phyloP scores from a whole-genome alignment of 805 yeast genomes.

The Candida verbasci region DNA sequence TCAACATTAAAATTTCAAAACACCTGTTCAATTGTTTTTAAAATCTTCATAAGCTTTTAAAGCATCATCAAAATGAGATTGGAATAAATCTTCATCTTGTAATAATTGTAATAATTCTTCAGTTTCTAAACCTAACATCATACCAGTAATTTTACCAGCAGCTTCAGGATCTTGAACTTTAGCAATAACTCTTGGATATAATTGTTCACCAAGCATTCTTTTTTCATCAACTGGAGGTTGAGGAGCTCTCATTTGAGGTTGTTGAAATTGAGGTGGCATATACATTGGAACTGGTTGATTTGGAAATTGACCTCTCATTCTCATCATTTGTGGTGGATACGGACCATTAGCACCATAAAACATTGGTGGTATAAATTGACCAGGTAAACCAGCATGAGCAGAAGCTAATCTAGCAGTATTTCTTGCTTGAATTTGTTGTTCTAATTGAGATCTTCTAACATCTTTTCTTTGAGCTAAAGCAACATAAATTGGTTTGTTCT shows the following conservation, averaged over 20 bases:
- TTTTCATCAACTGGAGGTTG: constrained; percentile 88
- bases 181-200: constrained; percentile 87
- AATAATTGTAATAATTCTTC: constrained; percentile 83
- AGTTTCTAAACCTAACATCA: constrained; percentile 94
- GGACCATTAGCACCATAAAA: constrained; percentile 76
- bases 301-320: constrained; percentile 56
- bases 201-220: constrained; percentile 96
- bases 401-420: constrained; percentile 98
- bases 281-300: constrained; percentile 84
- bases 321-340: constrained; percentile 78
- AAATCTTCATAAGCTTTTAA: constrained; percentile 89
- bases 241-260: constrained; percentile 55
- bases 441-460: constrained; percentile 93
- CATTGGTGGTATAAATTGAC: constrained; percentile 84
- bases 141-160: constrained; percentile 98
- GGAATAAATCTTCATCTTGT: constrained; percentile 86
- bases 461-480: constrained; percentile 99
- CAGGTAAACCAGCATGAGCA: constrained; percentile 86
- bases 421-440: constrained; percentile 97
- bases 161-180: constrained; percentile 89
- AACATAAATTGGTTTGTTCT: constrained; percentile 95
- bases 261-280: constrained; percentile 60
- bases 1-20: constrained; percentile 7
- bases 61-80: constrained; percentile 91
- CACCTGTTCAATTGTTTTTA: constrained; percentile 50